A percentile compares a stretch with the other conserved stretches of the same genome.
Conservation (phyloP, 176 grass and related monocot species). For the Zoysia japonica region DNA sequence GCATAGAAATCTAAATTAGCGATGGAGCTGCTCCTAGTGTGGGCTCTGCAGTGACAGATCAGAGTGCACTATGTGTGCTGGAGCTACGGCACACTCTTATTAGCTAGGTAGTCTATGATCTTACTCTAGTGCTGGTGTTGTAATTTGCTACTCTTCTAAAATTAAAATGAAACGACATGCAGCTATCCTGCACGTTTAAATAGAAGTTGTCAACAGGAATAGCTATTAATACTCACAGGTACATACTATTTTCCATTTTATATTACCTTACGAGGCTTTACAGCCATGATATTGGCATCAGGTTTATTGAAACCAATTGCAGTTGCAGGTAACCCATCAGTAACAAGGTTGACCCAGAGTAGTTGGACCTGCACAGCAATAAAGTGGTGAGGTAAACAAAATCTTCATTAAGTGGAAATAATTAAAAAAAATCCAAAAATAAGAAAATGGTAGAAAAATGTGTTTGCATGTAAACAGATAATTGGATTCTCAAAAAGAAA, state of each 20-base stretch:
- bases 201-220: slow-evolving; percentile 18
- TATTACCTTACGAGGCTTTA: slow-evolving; percentile 87
- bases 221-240: slow-evolving; percentile 3
- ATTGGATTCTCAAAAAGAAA: no score
- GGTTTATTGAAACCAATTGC: slow-evolving; percentile 99
- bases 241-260: background rate
- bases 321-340: slow-evolving; percentile 94
- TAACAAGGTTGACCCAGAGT: slow-evolving; percentile 98
- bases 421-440: background rate
- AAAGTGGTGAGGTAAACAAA: slow-evolving; percentile 10
- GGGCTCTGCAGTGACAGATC: background rate
- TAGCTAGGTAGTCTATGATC: background rate
- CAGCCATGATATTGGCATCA: slow-evolving; percentile 89
- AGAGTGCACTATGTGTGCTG: background rate
- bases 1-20: background rate
- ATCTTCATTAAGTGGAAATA: slow-evolving; percentile 13
- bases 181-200: background rate
- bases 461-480: background rate
- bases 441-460: background rate
- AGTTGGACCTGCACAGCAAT: slow-evolving; percentile 78
- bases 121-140: background rate
- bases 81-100: background rate
- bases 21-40: background rate
- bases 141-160: background rate
- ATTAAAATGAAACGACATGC: background rate